Base-by-base conservation (phyloP, 2,329 filamentous ascomycete species). In the Xylariaceae sp. region DNA sequence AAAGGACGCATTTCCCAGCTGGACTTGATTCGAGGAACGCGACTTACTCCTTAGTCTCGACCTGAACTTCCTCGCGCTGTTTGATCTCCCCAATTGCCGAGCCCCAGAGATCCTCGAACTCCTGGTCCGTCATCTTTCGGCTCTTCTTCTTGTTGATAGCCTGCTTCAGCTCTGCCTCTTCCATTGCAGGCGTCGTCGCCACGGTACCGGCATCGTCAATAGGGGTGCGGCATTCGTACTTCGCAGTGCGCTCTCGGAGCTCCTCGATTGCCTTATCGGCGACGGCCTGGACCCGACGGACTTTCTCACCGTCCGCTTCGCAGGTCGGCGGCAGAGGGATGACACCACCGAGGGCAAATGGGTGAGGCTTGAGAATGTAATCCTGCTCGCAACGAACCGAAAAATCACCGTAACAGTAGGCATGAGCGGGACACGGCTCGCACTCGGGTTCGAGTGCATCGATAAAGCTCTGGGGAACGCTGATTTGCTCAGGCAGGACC, bases 271-370 rank as follows among this genome's bases (percentile, higher is more conserved):
- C 88, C 60, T 83, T 85, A 59, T 97, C 83, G 6, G 89, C 88
- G 12, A 98, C 88, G 14, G 83, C 78, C 55, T 90, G 87, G 34
- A 97, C 84, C 13, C 85, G 83, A 27, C 87, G 80, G 6, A 84
- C 87, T 62, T 95, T 96, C 55, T 94, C 88, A 44, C 88, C 88
- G 61, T 98, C 94, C 0, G 92, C 85, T 63, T 96, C 90, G 62
- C 92, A 98, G 4, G 87, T 89, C 2, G 94, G 90, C 5, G 89
- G 81, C 7, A 98, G 67, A 6, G 92, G 92, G 4, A 97, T 57
- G 3, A 94, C 57, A 0, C 92, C 89, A 34, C 82, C 81, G 0
- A 96, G 60, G 0, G 88, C 83, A 15, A 97, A 70, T 1, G 90
- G 89, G 59, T 97, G 90, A 1, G 81, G 77, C 55, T 85, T 84